Conservation (phyloP, 257 asterid genomes). For the Solanum chmielewskii region DNA sequence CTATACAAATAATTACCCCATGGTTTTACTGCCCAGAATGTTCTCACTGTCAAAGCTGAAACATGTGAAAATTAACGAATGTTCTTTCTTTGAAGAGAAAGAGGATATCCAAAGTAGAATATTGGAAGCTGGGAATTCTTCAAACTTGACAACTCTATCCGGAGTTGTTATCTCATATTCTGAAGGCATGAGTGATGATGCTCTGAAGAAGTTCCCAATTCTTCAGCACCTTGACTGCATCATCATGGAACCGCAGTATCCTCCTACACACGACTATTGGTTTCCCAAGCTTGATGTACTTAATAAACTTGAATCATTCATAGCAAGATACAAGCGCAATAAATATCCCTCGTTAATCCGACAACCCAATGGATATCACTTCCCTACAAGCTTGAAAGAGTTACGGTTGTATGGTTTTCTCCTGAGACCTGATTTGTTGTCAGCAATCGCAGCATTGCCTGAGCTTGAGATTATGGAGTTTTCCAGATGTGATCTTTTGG, state of each 20-base stretch:
- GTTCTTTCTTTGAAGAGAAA: too few relatives aligned
- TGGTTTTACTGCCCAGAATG: neutral
- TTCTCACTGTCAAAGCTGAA: neutral
- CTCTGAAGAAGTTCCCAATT: neutral
- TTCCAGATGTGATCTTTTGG: neutral
- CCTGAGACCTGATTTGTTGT: neutral
- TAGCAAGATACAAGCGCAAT: neutral
- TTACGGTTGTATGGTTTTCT: neutral
- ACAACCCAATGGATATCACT: neutral
- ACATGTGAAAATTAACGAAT: neutral
- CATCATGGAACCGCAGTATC: neutral
- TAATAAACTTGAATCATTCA: neutral
- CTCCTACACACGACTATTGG: too few relatives aligned
- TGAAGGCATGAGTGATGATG: neutral
- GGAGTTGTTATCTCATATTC: neutral
- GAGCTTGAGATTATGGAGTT: neutral
- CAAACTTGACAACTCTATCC: neutral
- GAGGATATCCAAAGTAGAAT: neutral
- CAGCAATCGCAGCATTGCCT: neutral
- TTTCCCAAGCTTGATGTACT: neutral
- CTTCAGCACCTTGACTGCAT: neutral
- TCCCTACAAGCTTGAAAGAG: neutral
- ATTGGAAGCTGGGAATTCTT: neutral
- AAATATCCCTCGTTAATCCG: too few relatives aligned
- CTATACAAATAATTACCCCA: fast-evolving